phyloP scores from a whole-genome alignment of 768 basidiomycete species.

The Xanthoconium purpureum region DNA sequence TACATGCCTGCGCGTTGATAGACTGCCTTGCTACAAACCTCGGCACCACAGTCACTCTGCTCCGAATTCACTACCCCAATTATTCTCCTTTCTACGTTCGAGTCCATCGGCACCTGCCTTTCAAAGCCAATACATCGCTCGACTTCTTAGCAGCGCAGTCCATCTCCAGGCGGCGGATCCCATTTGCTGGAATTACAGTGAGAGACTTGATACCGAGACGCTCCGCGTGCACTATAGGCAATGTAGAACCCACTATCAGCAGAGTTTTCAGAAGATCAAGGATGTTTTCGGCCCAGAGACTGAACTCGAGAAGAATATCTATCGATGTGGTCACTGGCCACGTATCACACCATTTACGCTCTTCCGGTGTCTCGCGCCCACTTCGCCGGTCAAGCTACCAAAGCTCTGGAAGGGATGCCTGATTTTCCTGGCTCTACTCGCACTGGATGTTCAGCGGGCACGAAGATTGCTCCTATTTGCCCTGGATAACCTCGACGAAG shows the following conservation, averaged over 20 bases:
- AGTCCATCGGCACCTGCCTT: neutral
- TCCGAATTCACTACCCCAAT: neutral
- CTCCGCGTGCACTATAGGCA: neutral
- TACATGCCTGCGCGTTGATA: no score
- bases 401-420: neutral
- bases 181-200: neutral
- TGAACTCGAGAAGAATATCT: neutral
- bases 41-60: no score
- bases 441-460: neutral
- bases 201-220: neutral
- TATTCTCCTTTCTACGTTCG: neutral
- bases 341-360: neutral
- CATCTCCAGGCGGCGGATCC: neutral
- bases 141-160: neutral
- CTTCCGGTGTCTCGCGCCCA: neutral
- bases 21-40: no score
- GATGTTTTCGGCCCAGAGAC: neutral
- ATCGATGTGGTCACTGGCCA: neutral
- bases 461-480: neutral
- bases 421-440: neutral
- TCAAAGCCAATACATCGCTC: neutral
- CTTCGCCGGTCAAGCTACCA: neutral
- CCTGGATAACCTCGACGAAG: neutral
- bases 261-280: neutral
- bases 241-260: neutral